Conservation (phyloP, 1,284 basidiomycete genomes). For the Ceratobasidium sp. region DNA sequence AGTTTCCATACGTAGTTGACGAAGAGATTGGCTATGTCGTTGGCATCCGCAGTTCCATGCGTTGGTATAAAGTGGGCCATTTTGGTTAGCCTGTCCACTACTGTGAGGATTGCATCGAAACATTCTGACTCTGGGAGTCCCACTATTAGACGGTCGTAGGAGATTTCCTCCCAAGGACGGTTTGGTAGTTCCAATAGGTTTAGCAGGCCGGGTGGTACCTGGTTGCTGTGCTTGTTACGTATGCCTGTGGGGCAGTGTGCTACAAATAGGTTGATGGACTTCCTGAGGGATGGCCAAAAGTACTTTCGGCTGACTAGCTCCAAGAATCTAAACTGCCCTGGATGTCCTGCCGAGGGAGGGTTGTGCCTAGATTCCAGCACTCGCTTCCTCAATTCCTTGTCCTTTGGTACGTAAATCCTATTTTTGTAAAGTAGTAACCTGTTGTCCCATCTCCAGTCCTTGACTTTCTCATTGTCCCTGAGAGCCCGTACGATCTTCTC, state of each 20-base stretch:
- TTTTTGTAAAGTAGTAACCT: background rate
- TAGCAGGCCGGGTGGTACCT: too few species aligned
- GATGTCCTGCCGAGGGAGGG: slow-evolving; percentile 23
- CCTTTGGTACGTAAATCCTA: background rate
- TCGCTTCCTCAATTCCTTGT: background rate
- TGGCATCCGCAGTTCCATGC: background rate
- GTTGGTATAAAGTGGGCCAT: too few species aligned
- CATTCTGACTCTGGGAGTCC: background rate
- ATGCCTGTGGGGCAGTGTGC: too few species aligned
- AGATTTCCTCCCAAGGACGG: too few species aligned
- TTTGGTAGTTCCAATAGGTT: too few species aligned
- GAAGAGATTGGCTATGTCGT: slow-evolving; percentile 5
- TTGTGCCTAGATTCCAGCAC: too few species aligned
- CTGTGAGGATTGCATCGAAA: slow-evolving; percentile 32
- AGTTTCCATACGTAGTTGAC: slow-evolving; percentile 18
- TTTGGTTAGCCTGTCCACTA: background rate
- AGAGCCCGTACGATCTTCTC: too few species aligned
- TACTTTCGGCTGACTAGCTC: background rate
- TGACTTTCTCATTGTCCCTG: too few species aligned
- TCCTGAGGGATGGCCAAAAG: too few species aligned
- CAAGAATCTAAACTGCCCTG: slow-evolving; percentile 44
- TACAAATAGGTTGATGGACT: too few species aligned
- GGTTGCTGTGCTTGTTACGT: too few species aligned
- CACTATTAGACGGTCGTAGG: background rate
- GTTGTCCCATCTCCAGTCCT: background rate